phyloP scores from a whole-genome alignment of 257 asterid genomes.

The Echium plantagineum region DNA sequence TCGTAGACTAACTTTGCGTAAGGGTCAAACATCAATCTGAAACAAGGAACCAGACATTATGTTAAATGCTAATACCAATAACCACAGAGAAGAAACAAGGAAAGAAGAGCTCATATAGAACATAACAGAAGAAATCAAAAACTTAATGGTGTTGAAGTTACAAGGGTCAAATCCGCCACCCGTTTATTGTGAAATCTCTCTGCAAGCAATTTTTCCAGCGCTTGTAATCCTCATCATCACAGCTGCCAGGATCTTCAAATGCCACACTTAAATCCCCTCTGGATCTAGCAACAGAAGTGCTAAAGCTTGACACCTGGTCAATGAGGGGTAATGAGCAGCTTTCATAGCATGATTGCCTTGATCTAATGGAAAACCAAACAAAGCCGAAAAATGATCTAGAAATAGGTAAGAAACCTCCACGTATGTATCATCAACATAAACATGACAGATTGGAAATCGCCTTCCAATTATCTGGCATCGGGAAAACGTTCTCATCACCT shows the following conservation, averaged over 20 bases:
- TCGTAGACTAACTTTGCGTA: slow-evolving; percentile 68
- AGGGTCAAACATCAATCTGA: slow-evolving; percentile 85
- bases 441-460: slow-evolving; percentile 88
- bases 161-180: slow-evolving; percentile 32
- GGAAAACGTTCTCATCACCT: slow-evolving; percentile 66
- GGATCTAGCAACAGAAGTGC: slow-evolving; percentile 46
- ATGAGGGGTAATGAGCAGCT: slow-evolving; percentile 1
- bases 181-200: slow-evolving; percentile 75
- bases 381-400: slow-evolving; percentile 4
- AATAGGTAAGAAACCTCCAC: slow-evolving; percentile 53
- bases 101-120: neutral
- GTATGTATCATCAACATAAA: slow-evolving; percentile 52
- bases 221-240: slow-evolving; percentile 50
- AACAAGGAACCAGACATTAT: slow-evolving; percentile 4
- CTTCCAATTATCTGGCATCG: slow-evolving; percentile 63
- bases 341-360: neutral
- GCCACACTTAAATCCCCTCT: slow-evolving; percentile 30
- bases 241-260: slow-evolving; percentile 44
- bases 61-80: slow-evolving; percentile 4
- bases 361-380: neutral
- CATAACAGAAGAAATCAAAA: neutral
- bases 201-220: slow-evolving; percentile 79
- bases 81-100: neutral
- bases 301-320: slow-evolving; percentile 76
- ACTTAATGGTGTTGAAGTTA: slow-evolving; percentile 9